Percentiles rank a stretch among this genome's conserved stretches.
phyloP scores from a whole-genome alignment of 1,284 basidiomycete genomes.

The Marasmius oreades region DNA sequence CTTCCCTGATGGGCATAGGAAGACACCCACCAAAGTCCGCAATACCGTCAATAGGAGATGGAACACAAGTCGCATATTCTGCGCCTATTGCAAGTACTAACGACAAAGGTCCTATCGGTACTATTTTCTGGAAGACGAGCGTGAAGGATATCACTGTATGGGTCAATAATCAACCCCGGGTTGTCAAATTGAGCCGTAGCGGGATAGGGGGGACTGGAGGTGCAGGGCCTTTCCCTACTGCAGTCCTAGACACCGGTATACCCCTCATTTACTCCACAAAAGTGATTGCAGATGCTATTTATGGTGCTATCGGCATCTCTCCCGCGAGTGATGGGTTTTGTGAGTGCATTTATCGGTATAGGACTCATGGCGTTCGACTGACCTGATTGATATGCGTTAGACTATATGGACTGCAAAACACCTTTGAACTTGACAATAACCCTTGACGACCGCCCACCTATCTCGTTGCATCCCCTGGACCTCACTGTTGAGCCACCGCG shows the following conservation, averaged over 20 bases:
- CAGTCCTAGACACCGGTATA: slow-evolving; percentile 67
- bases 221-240: slow-evolving; percentile 44
- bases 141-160: slow-evolving; percentile 60
- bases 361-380: not conserved
- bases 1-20: slow-evolving; percentile 63
- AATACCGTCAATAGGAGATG: slow-evolving; percentile 9
- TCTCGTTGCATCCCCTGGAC: slow-evolving; percentile 70
- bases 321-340: slow-evolving; percentile 63
- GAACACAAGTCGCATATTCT: slow-evolving; percentile 3
- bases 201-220: slow-evolving; percentile 25
- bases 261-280: slow-evolving; percentile 60
- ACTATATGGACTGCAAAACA: slow-evolving; percentile 66
- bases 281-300: slow-evolving; percentile 68
- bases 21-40: slow-evolving; percentile 46
- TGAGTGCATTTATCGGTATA: slow-evolving; percentile 37
- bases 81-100: slow-evolving; percentile 28
- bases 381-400: slow-evolving; percentile 29
- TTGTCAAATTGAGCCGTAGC: slow-evolving; percentile 25
- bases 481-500: slow-evolving; percentile 43
- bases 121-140: slow-evolving; percentile 57
- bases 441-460: slow-evolving; percentile 49
- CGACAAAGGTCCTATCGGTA: slow-evolving; percentile 36
- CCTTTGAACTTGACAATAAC: slow-evolving; percentile 70
- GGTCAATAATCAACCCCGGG: slow-evolving; percentile 38
- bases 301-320: slow-evolving; percentile 63